Evolutionary conservation across 306 rosid species (phyloP), one percentile per base, ranked within the genome.

Genomic region (Cucumis hystrix): DNA sequence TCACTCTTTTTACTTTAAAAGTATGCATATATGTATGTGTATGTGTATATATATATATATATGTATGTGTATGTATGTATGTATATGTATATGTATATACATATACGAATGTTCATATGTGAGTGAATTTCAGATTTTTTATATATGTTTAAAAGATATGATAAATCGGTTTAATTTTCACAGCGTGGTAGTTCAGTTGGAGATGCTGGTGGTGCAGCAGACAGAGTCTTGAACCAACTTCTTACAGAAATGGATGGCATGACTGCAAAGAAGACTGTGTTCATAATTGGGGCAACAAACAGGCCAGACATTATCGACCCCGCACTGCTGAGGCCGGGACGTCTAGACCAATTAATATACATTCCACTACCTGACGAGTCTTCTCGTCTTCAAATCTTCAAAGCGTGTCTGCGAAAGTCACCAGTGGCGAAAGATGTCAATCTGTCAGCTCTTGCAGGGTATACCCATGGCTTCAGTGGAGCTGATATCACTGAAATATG

Each of bases 241-340:
- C 82, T 88, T 41, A 87, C 95, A 41, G 92, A 90, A 85, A 90
- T 90, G 95, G 95, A 90, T 79, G 95, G 95, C 20, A 87, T 90
- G 92, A 80, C 83, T 40, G 87, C 89, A 12, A 88, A 90, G 84
- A 90, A 90, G 77, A 90, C 92, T 10, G 95, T 90, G 68, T 88
- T 90, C 25, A 83, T 88, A 81, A 88, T 86, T 73, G 96, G 92
- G 40, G 96, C 92, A 70, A 88, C 92, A 73, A 90, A 90, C 80
- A 87, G 92, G 80, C 92, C 89, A 51, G 96, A 90, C 78, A 88
- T 88, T 30, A 88, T 88, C 28, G 96, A 90, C 80, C 87, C 92
- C 49, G 92, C 91, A 35, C 83, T 90, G 87, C 91, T 88, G 37
- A 78, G 92, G 82, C 92, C 92, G 8, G 92, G 92, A 66, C 92